A percentile compares a stretch with the other conserved stretches of the same genome.
Evolutionary conservation across 2,329 filamentous ascomycete genomes (phyloP).

Genomic region (Colletotrichum sp.): DNA sequence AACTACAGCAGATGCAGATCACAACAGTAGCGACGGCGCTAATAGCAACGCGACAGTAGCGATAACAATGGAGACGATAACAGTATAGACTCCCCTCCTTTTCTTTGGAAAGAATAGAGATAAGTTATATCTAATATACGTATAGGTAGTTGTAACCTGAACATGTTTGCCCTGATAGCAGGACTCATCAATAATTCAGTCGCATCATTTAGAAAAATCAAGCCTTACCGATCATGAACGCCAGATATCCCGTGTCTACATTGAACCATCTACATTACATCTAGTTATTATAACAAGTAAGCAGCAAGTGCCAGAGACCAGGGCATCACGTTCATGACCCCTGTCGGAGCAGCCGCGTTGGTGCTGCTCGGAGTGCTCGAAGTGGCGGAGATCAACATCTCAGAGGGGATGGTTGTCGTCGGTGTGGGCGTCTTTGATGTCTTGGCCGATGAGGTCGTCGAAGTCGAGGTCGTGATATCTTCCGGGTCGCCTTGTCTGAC

Average conservation of each 20-base stretch:
- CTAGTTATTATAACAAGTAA: background rate
- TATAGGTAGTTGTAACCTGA: background rate
- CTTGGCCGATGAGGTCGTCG: background rate
- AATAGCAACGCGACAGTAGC: background rate
- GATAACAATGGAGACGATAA: background rate
- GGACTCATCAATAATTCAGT: background rate
- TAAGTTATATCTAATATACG: background rate
- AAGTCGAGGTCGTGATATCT: background rate
- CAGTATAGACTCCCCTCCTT: background rate
- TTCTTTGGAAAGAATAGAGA: background rate
- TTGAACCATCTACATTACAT: background rate
- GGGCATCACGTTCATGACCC: background rate
- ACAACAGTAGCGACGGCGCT: background rate
- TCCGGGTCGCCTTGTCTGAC: constrained; percentile 17
- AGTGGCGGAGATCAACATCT: background rate
- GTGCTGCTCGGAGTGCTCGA: background rate
- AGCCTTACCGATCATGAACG: background rate
- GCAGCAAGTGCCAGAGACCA: background rate
- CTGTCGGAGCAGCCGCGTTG: background rate
- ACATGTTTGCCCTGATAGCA: background rate
- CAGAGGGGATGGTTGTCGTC: background rate
- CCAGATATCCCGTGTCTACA: background rate
- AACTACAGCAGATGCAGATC: background rate
- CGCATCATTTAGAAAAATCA: background rate
- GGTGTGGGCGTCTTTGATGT: background rate